Conservation (phyloP, 1,139 yeast genomes). For the Yamadazyma songkhlaensis region DNA sequence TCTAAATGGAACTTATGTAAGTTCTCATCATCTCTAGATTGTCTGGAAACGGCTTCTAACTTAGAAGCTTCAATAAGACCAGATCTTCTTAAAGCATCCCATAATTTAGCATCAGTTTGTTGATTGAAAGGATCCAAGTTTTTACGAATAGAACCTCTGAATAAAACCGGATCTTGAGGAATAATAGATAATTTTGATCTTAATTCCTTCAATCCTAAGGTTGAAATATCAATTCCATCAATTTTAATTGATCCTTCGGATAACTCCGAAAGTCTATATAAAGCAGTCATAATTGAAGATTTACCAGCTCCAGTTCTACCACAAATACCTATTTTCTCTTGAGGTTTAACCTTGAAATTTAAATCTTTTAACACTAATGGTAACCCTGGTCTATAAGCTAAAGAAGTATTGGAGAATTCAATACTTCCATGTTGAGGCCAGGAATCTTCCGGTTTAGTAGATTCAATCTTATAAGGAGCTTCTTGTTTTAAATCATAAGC, state of each 20-base stretch:
- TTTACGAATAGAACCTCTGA: constrained; percentile 75
- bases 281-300: constrained; percentile 66
- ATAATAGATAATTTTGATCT: constrained; percentile 80
- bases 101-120: constrained; percentile 28
- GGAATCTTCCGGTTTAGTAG: constrained; percentile 50
- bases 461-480: constrained; percentile 48
- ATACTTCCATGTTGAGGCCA: constrained; percentile 53
- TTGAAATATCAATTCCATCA: constrained; percentile 57
- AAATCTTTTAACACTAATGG: constrained; percentile 71
- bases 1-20: constrained; percentile 46
- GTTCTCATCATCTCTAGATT: constrained; percentile 30
- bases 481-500: constrained; percentile 49
- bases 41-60: constrained; percentile 14
- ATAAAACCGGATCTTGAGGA: constrained; percentile 92
- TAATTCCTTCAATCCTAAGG: constrained; percentile 71
- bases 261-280: constrained; percentile 62
- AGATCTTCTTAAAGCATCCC: constrained; percentile 35
- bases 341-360: constrained; percentile 43
- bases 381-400: constrained; percentile 74
- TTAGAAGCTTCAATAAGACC: constrained; percentile 26
- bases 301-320: constrained; percentile 87
- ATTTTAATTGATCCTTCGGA: constrained; percentile 49
- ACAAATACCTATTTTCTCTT: constrained; percentile 72
- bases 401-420: constrained; percentile 52
- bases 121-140: constrained; percentile 68